Evolutionary conservation across 441 rosid genomes (phyloP).

Genomic region (Daphne laureola): DNA sequence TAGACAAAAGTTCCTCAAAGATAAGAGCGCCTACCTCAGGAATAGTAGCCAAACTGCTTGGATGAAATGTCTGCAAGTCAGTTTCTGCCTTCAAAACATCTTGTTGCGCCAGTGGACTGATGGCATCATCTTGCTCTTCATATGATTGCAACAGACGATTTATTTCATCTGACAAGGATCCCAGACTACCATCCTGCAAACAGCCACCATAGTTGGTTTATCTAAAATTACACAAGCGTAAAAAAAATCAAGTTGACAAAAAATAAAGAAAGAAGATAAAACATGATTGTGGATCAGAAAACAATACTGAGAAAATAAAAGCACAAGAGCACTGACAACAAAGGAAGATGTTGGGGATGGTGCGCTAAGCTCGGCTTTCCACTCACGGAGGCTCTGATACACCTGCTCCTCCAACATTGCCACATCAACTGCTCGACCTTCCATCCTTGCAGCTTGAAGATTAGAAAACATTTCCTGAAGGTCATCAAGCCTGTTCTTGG

Average conservation of each 20-base stretch:
- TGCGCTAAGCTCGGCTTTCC: slow-evolving; percentile 61
- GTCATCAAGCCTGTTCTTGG: slow-evolving; percentile 40
- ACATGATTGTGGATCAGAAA: background rate
- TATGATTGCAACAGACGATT: slow-evolving; percentile 33
- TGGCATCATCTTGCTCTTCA: slow-evolving; percentile 60
- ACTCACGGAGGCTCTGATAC: slow-evolving; percentile 50
- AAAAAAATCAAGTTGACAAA: background rate
- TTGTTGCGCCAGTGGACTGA: slow-evolving; percentile 38
- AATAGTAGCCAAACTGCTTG: slow-evolving; percentile 19
- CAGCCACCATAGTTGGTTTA: slow-evolving; percentile 7
- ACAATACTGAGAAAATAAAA: slow-evolving; percentile 5
- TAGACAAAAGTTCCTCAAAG: background rate
- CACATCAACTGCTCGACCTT: slow-evolving; percentile 42
- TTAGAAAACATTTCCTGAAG: slow-evolving; percentile 47
- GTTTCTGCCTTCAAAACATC: slow-evolving; percentile 30
- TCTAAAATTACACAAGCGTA: no score
- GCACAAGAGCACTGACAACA: slow-evolving; percentile 21
- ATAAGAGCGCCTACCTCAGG: slow-evolving; percentile 33
- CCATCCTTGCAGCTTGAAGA: slow-evolving; percentile 60
- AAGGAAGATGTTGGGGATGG: slow-evolving; percentile 60
- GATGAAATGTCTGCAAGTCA: slow-evolving; percentile 27
- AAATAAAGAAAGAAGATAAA: background rate
- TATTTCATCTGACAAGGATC: slow-evolving; percentile 41
- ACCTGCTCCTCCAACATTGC: slow-evolving; percentile 62
- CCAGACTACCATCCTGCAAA: slow-evolving; percentile 43